Base-by-base conservation (phyloP, 805 yeast genomes). In the Yarrowia bubula region DNA sequence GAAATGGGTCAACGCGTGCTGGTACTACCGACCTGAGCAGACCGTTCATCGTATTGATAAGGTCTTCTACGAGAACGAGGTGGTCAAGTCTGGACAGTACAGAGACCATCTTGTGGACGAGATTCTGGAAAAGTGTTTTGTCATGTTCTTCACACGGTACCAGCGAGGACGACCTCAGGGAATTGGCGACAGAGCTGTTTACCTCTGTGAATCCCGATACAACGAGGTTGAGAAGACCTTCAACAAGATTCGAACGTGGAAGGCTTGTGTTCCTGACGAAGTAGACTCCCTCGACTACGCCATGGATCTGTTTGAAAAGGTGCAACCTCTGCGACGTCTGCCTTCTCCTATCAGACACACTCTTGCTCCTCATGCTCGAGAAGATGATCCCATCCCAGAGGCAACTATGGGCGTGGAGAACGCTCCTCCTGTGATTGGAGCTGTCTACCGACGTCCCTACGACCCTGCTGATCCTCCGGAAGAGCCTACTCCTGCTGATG, bases 21-120 rank as follows among this genome's bases (percentile, higher is more conserved):
- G 98, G 99, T 95, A 93, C 76, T 88, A 90, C 72, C 85, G 98
- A 70, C 97, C 99, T 0, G 98, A 95, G 75, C 98, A 96, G 81
- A 95, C 99, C 0, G 96, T 95, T 50, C 99, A 95, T 76, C 84
- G 96, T 70, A 88, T 82, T 48, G 98, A 95, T 76, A 81, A 97
- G 72, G 77, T 92, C 65, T 95, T 95, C 75, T 90, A 89, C 77
- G 91, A 88, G 70, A 92, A 95, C 74, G 99, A 95, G 78, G 98
- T 95, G 39, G 91, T 93, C 76, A 95, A 95, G 76, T 88, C 97
- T 1, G 97, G 97, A 55, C 98, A 93, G 78, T 95, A 93, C 77
- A 84, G 98, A 74, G 98, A 95, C 75, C 99, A 95, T 76, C 78
- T 86, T 58, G 91, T 89, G 6, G 90, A 86, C 67, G 98, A 95